Conservation (phyloP, 805 yeast species). For the Cyberlindnera japonica region DNA sequence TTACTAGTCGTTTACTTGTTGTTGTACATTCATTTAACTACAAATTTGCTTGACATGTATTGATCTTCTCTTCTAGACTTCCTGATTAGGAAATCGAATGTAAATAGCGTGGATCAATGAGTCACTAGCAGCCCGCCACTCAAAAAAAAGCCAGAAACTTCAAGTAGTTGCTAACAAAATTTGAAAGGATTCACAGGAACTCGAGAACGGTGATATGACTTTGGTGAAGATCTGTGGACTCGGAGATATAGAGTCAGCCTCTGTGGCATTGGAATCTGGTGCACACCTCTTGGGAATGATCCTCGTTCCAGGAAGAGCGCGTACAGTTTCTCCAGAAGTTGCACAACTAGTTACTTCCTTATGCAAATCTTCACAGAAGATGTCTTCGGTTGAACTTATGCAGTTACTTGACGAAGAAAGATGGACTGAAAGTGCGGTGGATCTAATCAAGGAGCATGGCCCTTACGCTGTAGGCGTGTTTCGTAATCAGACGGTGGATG, state of each 20-base stretch:
- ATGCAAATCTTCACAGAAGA: constrained; percentile 24
- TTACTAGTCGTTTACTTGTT: too few species aligned
- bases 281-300: constrained; percentile 83
- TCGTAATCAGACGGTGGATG: constrained; percentile 70
- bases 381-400: constrained; percentile 4
- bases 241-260: constrained; percentile 62
- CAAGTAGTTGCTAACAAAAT: too few species aligned
- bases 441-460: constrained; percentile 36
- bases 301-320: constrained; percentile 73
- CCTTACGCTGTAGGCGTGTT: constrained; percentile 88
- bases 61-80: too few species aligned
- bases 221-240: constrained; percentile 88
- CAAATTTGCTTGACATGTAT: too few species aligned
- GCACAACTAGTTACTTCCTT: constrained; percentile 46
- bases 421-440: constrained; percentile 17
- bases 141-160: too few species aligned
- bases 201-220: too few species aligned
- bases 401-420: constrained; percentile 1
- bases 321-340: constrained; percentile 53
- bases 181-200: too few species aligned
- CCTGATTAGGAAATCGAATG: too few species aligned
- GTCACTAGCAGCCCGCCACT: too few species aligned
- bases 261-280: constrained; percentile 62
- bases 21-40: too few species aligned
- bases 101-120: too few species aligned